Percentiles rank a stretch among this genome's conserved stretches.
Evolutionary conservation across 148 eudicot genomes (phyloP).

Genomic region (Fagopyrum tataricum): DNA sequence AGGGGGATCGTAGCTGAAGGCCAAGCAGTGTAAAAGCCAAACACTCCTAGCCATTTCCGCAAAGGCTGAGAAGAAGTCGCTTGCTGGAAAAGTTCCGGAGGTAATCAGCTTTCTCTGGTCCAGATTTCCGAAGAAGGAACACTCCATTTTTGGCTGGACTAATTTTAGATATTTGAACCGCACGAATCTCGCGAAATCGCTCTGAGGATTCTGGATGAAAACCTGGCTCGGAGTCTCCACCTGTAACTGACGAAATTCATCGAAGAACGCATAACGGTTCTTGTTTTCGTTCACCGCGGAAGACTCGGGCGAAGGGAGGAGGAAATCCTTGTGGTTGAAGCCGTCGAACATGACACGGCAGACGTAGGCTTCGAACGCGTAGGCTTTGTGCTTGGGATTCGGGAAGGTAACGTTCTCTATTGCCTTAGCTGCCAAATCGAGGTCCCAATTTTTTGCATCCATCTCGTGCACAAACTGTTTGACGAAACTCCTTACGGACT

Average conservation of each 20-base stretch:
- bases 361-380: constrained; percentile 63
- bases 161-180: constrained; percentile 55
- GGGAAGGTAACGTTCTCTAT: constrained; percentile 28
- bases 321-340: constrained; percentile 38
- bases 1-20: constrained; percentile 44
- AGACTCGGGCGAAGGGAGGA: constrained; percentile 18
- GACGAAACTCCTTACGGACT: constrained; percentile 58
- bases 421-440: constrained; percentile 55
- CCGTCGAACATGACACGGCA: constrained; percentile 63
- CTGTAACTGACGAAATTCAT: constrained; percentile 41
- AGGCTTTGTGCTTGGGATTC: constrained; percentile 38
- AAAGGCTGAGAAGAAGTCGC: constrained; percentile 51
- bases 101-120: constrained; percentile 62
- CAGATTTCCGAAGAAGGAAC: constrained; percentile 69
- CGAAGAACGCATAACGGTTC: constrained; percentile 21
- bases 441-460: constrained; percentile 68
- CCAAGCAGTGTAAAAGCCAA: constrained; percentile 75
- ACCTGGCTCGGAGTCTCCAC: constrained; percentile 27
- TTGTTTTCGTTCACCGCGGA: constrained; percentile 2
- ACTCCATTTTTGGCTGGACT: constrained; percentile 91
- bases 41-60: constrained; percentile 73
- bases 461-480: constrained; percentile 61
- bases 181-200: constrained; percentile 46
- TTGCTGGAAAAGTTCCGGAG: constrained; percentile 55
- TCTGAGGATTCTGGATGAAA: constrained; percentile 32